Conservation (phyloP, 1,284 basidiomycete genomes). For the Rhodotorula sp. region DNA sequence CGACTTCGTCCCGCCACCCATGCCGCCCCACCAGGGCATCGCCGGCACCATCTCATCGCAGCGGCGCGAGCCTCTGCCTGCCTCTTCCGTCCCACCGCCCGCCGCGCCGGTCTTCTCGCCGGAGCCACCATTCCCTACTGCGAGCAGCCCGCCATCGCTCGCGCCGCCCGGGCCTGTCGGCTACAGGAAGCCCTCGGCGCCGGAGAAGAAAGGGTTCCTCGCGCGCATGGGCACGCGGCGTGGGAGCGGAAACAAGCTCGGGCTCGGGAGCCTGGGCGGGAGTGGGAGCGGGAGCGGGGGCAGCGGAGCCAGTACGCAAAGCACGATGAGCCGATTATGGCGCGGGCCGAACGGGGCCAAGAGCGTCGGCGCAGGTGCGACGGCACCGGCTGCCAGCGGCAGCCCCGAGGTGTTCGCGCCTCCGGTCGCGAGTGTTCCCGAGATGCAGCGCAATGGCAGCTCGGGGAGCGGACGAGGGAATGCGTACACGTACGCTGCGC, state of each 20-base stretch:
- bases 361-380: background rate
- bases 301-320: background rate
- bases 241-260: background rate
- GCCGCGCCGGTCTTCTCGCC: background rate
- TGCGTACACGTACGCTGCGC: too few species aligned
- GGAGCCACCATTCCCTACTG: background rate
- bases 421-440: too few species aligned
- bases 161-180: background rate
- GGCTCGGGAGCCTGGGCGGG: background rate
- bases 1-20: background rate
- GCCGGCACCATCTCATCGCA: slow-evolving; percentile 2
- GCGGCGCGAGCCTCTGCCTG: background rate
- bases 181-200: slow-evolving; percentile 2
- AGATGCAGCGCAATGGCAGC: too few species aligned
- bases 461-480: too few species aligned
- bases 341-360: too few species aligned
- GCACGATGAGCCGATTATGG: too few species aligned
- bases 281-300: background rate
- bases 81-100: background rate
- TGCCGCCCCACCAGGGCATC: background rate
- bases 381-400: too few species aligned
- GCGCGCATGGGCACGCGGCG: slow-evolving; percentile 11
- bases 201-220: slow-evolving; percentile 19
- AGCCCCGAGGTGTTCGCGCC: too few species aligned
- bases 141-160: background rate